Conservation (phyloP, 2,329 filamentous ascomycete genomes). For the Rhytidhysteron rufulum region DNA sequence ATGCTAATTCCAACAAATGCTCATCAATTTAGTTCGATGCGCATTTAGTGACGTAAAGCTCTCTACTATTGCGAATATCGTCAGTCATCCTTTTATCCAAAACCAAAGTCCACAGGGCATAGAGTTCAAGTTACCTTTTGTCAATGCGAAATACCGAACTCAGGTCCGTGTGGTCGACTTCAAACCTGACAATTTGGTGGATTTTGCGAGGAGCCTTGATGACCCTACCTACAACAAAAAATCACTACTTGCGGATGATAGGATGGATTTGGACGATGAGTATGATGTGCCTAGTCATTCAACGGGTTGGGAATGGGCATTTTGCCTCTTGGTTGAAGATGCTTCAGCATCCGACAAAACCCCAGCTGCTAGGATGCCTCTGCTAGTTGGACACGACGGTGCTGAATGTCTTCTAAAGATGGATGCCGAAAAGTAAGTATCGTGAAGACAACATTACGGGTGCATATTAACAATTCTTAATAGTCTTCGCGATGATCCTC, state of each 20-base stretch:
- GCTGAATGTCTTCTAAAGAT: slow-evolving; percentile 56
- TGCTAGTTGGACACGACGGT: slow-evolving; percentile 60
- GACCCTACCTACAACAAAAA: slow-evolving; percentile 45
- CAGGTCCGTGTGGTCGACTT: slow-evolving; percentile 80
- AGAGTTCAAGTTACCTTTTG: slow-evolving; percentile 62
- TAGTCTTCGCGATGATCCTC: slow-evolving; percentile 55
- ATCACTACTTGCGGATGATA: slow-evolving; percentile 16
- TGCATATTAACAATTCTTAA: slow-evolving; percentile 7
- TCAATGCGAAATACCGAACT: slow-evolving; percentile 66
- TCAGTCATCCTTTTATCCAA: slow-evolving; percentile 44
- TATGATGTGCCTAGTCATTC: slow-evolving; percentile 12
- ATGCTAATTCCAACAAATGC: slow-evolving; percentile 7
- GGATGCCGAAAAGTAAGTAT: slow-evolving; percentile 52
- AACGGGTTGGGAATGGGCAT: slow-evolving; percentile 74
- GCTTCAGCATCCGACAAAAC: slow-evolving; percentile 38
- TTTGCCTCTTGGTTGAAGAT: slow-evolving; percentile 75
- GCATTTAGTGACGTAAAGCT: slow-evolving; percentile 34
- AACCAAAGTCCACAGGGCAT: slow-evolving; percentile 27
- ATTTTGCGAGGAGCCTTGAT: slow-evolving; percentile 59
- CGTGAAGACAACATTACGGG: slow-evolving; percentile 4
- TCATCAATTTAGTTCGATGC: slow-evolving; percentile 50
- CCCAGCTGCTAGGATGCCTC: slow-evolving; percentile 51
- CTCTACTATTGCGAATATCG: slow-evolving; percentile 42
- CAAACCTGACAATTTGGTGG: slow-evolving; percentile 63
- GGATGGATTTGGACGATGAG: not conserved